A percentile compares a stretch with the other conserved stretches of the same genome.
Conservation (phyloP, 352 stramenopile species). For the Pythium rishiriense region DNA sequence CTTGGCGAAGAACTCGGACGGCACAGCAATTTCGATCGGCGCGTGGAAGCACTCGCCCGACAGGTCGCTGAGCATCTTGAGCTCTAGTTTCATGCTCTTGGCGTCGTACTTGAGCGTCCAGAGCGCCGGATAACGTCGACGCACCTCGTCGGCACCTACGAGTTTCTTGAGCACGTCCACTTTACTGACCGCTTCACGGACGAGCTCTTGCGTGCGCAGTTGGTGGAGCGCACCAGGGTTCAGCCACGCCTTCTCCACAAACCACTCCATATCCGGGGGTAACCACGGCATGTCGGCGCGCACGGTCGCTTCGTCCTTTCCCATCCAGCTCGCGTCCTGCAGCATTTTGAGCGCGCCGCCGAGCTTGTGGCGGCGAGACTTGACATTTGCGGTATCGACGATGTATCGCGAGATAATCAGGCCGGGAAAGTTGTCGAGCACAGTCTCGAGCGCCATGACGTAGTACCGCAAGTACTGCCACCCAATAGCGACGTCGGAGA, state of each 20-base stretch:
- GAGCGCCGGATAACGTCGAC: conserved; percentile 14
- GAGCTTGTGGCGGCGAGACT: not conserved
- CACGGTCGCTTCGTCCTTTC: conserved; percentile 7
- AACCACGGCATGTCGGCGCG: conserved; percentile 12
- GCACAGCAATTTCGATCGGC: conserved; percentile 18
- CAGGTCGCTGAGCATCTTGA: conserved; percentile 26
- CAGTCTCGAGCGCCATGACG: conserved; percentile 25
- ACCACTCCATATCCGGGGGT: conserved; percentile 21
- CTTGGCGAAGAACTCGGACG: conserved; percentile 7
- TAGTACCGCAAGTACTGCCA: conserved; percentile 24
- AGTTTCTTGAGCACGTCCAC: conserved; percentile 18
- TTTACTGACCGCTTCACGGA: conserved; percentile 13
- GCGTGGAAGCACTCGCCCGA: conserved; percentile 24
- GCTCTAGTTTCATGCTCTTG: not conserved
- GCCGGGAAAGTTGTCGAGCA: conserved; percentile 24
- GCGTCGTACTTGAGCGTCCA: conserved; percentile 19
- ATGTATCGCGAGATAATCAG: conserved; percentile 20
- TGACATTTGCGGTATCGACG: not conserved
- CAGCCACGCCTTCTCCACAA: conserved; percentile 13
- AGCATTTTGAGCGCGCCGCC: conserved; percentile 3
- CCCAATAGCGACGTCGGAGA: not conserved
- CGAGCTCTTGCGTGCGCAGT: conserved; percentile 14
- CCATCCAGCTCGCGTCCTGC: conserved; percentile 17
- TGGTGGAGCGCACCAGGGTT: conserved; percentile 5
- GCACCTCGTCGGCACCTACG: conserved; percentile 11